Evolutionary conservation across 2,329 filamentous ascomycete genomes (phyloP), one percentile per base, ranked within the genome.

Genomic region (Rhinocladiella similis): DNA sequence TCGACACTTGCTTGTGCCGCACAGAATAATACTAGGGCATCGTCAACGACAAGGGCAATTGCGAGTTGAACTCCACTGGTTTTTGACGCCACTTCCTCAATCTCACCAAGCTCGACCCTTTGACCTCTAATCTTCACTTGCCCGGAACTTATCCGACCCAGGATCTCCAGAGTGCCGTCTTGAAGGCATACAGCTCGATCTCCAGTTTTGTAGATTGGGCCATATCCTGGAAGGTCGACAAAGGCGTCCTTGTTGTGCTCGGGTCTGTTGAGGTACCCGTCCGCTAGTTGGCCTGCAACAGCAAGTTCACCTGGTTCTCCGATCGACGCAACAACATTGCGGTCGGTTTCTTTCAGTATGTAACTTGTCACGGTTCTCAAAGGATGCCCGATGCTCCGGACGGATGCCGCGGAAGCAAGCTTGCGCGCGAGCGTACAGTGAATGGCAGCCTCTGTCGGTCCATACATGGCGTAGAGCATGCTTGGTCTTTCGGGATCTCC

Each of bases 401-500:
- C 83, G 2, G 83, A 78, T 6, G 82, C 83, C 18, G 72, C 70
- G 3, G 78, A 75, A 5, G 74, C 68, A 65, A 95, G 86, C 0
- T 77, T 74, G 0, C 86, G 76, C 61, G 90, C 86, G 3, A 94
- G 72, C 1, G 90, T 95, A 69, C 90, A 97, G 69, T 97, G 92
- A 55, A 97, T 96, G 0, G 91, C 85, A 6, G 90, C 90, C 73
- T 97, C 92, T 0, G 92, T 97, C 1, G 92, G 92, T 0, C 92
- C 92, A 68, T 97, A 97, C 91, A 96, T 96, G 33, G 87, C 92
- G 82, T 90, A 92, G 1, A 97, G 78, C 42, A 96, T 85, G 63
- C 88, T 86, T 1, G 76, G 69, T 6, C 72, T 73, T 0, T 67
- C 68, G 0, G 71, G 67, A 9, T 77, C 74, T 2, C 83, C 83